phyloP scores from a whole-genome alignment of 768 basidiomycete genomes.

The Lentinus brumalis region DNA sequence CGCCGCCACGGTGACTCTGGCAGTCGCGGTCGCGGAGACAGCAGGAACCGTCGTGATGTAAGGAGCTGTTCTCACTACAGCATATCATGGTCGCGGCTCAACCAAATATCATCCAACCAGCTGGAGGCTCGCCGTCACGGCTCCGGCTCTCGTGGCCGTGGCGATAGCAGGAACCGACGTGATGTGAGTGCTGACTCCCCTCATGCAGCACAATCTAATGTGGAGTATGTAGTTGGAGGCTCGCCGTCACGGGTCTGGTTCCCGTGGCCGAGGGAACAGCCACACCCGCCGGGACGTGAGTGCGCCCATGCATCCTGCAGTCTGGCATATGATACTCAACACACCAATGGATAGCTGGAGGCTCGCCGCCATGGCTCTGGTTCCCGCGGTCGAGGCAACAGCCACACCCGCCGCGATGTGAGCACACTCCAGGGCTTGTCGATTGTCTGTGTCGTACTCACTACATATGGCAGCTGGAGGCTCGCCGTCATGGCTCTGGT shows the following conservation, averaged over 20 bases:
- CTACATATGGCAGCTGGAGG: background rate
- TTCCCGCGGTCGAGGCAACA: slow-evolving; percentile 4
- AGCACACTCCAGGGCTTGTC: background rate
- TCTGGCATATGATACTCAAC: too few species aligned
- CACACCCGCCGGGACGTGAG: background rate
- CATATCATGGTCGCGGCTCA: too few species aligned
- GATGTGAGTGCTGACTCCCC: background rate
- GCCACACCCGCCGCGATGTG: slow-evolving; percentile 8
- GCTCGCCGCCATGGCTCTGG: background rate
- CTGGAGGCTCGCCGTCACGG: slow-evolving; percentile 15
- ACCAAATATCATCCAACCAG: background rate
- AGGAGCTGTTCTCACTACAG: too few species aligned
- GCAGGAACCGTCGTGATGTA: background rate
- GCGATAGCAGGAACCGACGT: slow-evolving; percentile 2
- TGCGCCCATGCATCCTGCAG: background rate
- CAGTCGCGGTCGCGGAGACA: background rate
- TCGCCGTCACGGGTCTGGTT: slow-evolving; percentile 12
- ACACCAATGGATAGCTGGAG: too few species aligned
- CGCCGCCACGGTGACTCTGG: slow-evolving; percentile 3
- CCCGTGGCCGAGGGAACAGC: slow-evolving; percentile 4
- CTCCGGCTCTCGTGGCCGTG: slow-evolving; percentile 5
- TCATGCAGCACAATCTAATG: too few species aligned
- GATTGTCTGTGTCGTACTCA: too few species aligned
- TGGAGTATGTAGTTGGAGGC: background rate
- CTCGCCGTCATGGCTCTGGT: slow-evolving; percentile 9